These are phyloP conservation scores for Seiridium unicorne DNA, from an alignment of 2,329 filamentous ascomycete species.

Conservation along the genomic window DNA sequence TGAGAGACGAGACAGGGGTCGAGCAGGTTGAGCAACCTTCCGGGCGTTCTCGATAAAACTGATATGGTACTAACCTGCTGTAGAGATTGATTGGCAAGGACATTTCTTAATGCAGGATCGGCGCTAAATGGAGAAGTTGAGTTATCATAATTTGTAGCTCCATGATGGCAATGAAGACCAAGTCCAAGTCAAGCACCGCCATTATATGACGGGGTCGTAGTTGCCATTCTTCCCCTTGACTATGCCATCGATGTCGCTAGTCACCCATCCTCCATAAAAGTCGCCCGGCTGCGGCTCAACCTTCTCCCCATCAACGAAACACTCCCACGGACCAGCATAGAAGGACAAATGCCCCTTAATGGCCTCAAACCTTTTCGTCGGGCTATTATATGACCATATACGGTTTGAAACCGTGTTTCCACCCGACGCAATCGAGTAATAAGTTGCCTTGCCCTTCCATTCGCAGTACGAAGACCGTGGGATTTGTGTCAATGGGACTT, in stretches of 20 bases:
- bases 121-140: too few relatives aligned
- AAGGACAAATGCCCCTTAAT: constrained; percentile 58
- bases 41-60: not conserved
- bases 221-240: constrained; percentile 42
- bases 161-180: too few relatives aligned
- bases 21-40: not conserved
- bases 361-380: constrained; percentile 47
- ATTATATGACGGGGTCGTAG: constrained; percentile 32
- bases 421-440: constrained; percentile 45
- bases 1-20: constrained; percentile 10
- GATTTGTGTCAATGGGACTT: constrained; percentile 44
- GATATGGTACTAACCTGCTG: not conserved
- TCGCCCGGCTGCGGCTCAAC: constrained; percentile 60
- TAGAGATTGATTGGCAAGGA: not conserved
- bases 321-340: constrained; percentile 62
- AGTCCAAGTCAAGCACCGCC: not conserved
- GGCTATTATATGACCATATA: constrained; percentile 59
- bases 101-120: not conserved
- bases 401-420: constrained; percentile 44
- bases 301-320: constrained; percentile 59
- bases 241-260: constrained; percentile 55
- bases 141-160: too few relatives aligned
- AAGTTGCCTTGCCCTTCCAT: constrained; percentile 61
- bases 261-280: constrained; percentile 66
- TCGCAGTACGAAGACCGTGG: constrained; percentile 50